Base-by-base conservation (phyloP, 192 early-diverging fungal species). In the Kickxella alabastrina region DNA sequence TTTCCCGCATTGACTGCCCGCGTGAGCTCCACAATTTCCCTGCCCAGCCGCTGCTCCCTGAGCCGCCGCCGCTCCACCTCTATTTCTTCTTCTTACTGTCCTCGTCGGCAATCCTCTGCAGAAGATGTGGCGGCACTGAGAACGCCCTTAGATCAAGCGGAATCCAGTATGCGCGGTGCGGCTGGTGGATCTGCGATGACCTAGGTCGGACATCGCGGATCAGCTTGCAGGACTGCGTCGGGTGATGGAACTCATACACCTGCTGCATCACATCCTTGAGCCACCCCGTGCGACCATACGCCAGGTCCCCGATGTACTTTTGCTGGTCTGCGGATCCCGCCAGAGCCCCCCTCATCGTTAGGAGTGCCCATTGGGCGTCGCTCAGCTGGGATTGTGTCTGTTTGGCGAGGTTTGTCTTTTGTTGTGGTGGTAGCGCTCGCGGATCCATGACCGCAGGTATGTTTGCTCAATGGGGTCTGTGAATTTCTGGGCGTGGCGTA, bases 391-490 rank as follows among this genome's bases (percentile, higher is more conserved):
- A 23, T 6, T 58, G 37, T 8, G 56, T 60, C 10, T 49, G 38
- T 7, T 10, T 43, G 10, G 64, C 19, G 75, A 63, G 6, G 60
- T 63, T 50, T 67, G 54, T 14, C 52, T 51, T 37, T 62, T 68
- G 54, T 67, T 62, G 49, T 52, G 42, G 49, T 67, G 75, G 45
- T 71, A 78, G 15, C 75, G 64, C 32, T 78, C 75, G 14, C 75
- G 64, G 27, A 71, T 57, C 75, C 75, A 78, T 14, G 64, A 67
- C 44, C 53, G 51, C 54, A 78, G 49, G 31, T 78, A 78, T 25
- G 44, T 55, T 6, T 52, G 51, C 38, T 78, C 63, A 0, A 78
- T 61, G 1, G 68, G 59, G 29, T 78, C 59, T 27, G 10, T n/a
- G 3, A 71, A 67, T 35, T 41, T 52, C 19, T 54, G 27, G 13